phyloP scores from a whole-genome alignment of 169 alveolate genomes.

The Plasmodium gallinaceum region DNA sequence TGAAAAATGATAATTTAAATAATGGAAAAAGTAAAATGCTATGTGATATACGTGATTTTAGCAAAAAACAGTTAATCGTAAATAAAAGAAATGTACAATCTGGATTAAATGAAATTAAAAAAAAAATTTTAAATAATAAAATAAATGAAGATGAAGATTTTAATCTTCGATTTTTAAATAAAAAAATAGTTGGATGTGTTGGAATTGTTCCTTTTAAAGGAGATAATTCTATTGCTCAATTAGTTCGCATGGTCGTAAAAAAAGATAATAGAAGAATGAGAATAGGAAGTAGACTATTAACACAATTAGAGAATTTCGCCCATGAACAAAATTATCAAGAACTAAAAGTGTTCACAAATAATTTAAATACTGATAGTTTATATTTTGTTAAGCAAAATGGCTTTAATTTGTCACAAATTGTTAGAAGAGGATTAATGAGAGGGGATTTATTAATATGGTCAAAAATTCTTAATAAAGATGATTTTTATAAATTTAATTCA shows the following conservation, averaged over 20 bases:
- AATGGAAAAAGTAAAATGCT: constrained; percentile 22
- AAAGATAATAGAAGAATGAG: constrained; percentile 90
- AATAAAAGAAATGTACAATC: constrained; percentile 27
- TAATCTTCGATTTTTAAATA: constrained; percentile 17
- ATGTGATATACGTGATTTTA: constrained; percentile 21
- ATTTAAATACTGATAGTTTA: constrained; percentile 89
- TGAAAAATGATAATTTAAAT: neutral
- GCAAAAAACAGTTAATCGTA: constrained; percentile 23
- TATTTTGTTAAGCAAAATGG: constrained; percentile 91
- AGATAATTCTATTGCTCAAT: constrained; percentile 86
- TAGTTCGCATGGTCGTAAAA: constrained; percentile 91
- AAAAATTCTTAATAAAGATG: constrained; percentile 83
- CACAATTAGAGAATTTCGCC: constrained; percentile 90
- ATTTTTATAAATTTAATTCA: constrained; percentile 76
- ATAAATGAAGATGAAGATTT: constrained; percentile 56
- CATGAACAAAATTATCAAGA: constrained; percentile 89
- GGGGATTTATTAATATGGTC: constrained; percentile 92
- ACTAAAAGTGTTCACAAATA: constrained; percentile 90
- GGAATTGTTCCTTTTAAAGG: constrained; percentile 90
- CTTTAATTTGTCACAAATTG: constrained; percentile 87
- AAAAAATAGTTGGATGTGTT: constrained; percentile 89
- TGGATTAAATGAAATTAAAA: constrained; percentile 32
- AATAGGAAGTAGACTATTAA: constrained; percentile 89
- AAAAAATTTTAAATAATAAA: constrained; percentile 33
- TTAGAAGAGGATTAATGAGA: constrained; percentile 92